Evolutionary conservation across 75 land plant genomes (phyloP).

Genomic region (Sequoia sempervirens): DNA sequence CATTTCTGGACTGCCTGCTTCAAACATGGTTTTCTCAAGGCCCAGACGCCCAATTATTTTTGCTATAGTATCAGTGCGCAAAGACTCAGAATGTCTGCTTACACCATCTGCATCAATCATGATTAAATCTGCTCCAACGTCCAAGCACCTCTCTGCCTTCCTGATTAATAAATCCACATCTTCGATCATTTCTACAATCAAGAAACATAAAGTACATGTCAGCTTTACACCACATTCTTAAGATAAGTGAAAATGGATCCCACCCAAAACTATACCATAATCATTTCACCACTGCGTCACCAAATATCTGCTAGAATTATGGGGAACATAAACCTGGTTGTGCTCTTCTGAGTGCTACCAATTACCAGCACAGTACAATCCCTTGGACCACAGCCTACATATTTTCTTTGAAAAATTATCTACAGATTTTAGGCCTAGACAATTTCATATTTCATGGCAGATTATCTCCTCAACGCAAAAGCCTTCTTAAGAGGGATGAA

Average conservation of each 20-base stretch:
- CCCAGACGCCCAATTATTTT: conserved; percentile 80
- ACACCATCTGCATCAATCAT: conserved; percentile 89
- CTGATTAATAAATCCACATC: conserved; percentile 71
- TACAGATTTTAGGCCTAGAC: not conserved
- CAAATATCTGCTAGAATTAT: not conserved
- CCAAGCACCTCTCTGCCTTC: conserved; percentile 89
- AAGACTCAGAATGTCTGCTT: conserved; percentile 35
- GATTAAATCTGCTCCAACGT: conserved; percentile 95
- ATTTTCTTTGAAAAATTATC: not conserved
- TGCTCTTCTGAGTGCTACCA: not conserved
- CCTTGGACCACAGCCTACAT: not conserved
- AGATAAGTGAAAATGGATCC: not conserved
- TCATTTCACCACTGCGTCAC: not conserved
- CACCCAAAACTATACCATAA: not conserved
- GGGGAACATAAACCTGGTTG: not conserved
- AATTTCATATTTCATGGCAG: not conserved
- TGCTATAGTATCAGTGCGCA: conserved; percentile 78
- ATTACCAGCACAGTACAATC: not conserved
- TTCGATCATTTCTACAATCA: conserved; percentile 42
- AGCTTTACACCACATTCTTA: not conserved
- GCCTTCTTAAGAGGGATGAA: not conserved
- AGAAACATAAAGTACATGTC: not conserved
- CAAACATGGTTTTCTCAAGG: conserved; percentile 90
- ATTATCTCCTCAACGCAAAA: not conserved
- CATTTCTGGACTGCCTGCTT: conserved; percentile 54